phyloP scores from a whole-genome alignment of 768 basidiomycete genomes.

The Phanerodontia chrysosporium region DNA sequence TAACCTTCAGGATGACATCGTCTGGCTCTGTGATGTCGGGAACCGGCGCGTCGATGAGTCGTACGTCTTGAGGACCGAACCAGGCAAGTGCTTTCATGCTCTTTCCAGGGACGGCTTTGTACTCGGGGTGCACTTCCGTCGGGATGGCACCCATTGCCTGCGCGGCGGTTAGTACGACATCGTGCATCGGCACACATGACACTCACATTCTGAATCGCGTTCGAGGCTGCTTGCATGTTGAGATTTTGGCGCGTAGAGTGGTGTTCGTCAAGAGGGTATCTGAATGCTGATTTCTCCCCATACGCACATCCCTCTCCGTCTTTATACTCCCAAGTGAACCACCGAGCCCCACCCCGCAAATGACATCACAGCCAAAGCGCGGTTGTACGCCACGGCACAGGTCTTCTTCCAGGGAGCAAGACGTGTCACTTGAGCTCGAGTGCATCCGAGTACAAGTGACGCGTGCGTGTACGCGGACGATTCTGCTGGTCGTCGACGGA shows the following conservation, averaged over 20 bases:
- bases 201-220: slow-evolving; percentile 26
- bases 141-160: slow-evolving; percentile 34
- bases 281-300: background rate
- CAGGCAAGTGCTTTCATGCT: slow-evolving; percentile 70
- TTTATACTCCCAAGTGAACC: background rate
- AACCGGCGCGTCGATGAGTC: slow-evolving; percentile 42
- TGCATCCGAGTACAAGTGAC: too few relatives aligned
- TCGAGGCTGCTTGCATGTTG: slow-evolving; percentile 28
- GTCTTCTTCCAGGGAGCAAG: background rate
- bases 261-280: background rate
- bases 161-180: background rate
- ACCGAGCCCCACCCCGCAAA: background rate
- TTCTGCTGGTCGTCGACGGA: too few relatives aligned
- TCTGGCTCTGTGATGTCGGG: slow-evolving; percentile 66
- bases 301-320: background rate
- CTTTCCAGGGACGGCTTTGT: slow-evolving; percentile 46
- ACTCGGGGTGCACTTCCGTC: slow-evolving; percentile 38
- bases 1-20: slow-evolving; percentile 73
- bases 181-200: background rate
- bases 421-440: too few relatives aligned
- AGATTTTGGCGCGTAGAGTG: background rate
- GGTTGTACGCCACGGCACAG: background rate
- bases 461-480: too few relatives aligned
- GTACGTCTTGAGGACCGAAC: slow-evolving; percentile 53
- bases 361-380: background rate